These are phyloP conservation scores for Eucalyptus polybractea DNA, from an alignment of 345 rosid genomes.

Conservation along the genomic window DNA sequence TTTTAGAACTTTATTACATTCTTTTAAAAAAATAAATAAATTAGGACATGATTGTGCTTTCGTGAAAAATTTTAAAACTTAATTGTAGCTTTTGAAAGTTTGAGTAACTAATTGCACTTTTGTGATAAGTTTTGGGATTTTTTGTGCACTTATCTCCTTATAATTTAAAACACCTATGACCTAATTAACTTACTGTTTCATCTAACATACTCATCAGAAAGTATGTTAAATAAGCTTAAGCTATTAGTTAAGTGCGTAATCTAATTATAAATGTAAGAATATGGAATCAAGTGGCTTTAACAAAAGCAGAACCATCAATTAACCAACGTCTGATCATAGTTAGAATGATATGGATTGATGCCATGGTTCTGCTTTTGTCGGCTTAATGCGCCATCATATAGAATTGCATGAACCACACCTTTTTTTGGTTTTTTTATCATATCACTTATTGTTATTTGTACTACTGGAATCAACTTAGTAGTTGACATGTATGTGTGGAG, in stretches of 20 bases:
- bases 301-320: not conserved
- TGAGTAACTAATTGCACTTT: too few species aligned
- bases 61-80: too few species aligned
- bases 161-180: not conserved
- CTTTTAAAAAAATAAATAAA: rapidly evolving
- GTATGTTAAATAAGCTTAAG: not conserved
- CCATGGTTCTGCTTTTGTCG: not conserved
- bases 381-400: not conserved
- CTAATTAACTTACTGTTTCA: not conserved
- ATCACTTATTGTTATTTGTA: not conserved
- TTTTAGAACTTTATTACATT: too few species aligned
- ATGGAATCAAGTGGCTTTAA: not conserved
- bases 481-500: not conserved
- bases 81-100: too few species aligned
- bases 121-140: too few species aligned
- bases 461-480: not conserved
- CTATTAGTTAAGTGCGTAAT: not conserved
- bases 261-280: not conserved
- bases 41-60: too few species aligned
- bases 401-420: not conserved
- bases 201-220: not conserved
- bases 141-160: too few species aligned
- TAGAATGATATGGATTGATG: not conserved
- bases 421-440: not conserved
- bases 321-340: not conserved